These are phyloP conservation scores for Fraxinus excelsior DNA, from an alignment of 257 asterid genomes.

Conservation along the genomic window DNA sequence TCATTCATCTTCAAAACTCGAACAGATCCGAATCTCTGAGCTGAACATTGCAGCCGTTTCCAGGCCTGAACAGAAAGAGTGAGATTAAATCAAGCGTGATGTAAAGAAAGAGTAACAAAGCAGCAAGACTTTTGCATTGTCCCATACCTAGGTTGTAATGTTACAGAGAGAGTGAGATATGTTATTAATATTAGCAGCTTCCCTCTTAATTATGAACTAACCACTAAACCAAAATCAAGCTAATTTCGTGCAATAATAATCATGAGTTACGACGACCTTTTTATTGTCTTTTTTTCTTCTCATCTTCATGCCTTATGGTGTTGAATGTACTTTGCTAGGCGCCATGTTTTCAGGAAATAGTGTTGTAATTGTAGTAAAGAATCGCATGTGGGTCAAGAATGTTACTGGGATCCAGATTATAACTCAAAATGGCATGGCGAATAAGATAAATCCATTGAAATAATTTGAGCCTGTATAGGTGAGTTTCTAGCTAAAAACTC, in stretches of 20 bases:
- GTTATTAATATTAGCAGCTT: not conserved
- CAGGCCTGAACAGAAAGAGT: slow-evolving; percentile 24
- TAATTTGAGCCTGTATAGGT: not conserved
- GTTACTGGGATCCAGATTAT: not conserved
- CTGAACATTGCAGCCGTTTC: slow-evolving; percentile 14
- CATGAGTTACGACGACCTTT: too few species aligned
- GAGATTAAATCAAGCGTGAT: not conserved
- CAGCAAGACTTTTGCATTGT: not conserved
- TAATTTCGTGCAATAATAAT: too few species aligned
- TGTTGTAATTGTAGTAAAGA: not conserved
- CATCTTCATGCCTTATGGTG: too few species aligned
- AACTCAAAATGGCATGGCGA: not conserved
- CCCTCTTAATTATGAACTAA: too few species aligned
- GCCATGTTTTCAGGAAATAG: not conserved
- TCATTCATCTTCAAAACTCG: slow-evolving; percentile 27
- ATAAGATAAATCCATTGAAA: not conserved
- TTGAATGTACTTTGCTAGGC: not conserved
- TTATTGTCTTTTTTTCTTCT: too few species aligned
- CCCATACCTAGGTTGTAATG: too few species aligned
- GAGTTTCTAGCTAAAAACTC: too few species aligned
- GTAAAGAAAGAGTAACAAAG: not conserved
- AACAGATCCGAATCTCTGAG: slow-evolving; percentile 28
- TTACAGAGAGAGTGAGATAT: not conserved
- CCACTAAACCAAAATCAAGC: too few species aligned
- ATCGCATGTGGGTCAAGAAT: not conserved